Percentiles rank a stretch among this genome's conserved stretches.
These are phyloP conservation scores for Auxenochlorella pyrenoidosa DNA, from an alignment of 139 green algal species.

Conservation along the genomic window DNA sequence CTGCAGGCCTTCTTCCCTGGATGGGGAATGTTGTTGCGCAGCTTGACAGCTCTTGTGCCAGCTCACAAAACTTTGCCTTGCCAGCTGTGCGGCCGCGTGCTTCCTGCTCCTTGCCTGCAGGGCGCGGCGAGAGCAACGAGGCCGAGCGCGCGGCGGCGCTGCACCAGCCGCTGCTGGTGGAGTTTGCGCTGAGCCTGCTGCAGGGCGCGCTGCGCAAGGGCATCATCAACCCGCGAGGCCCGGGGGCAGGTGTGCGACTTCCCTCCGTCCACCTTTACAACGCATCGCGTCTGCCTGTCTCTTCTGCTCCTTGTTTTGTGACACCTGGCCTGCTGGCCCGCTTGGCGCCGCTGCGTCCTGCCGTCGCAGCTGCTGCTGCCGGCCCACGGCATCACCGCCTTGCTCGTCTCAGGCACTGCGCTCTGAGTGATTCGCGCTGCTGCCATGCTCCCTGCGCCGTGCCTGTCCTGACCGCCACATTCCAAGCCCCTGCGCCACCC, in stretches of 20 bases:
- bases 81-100: no score
- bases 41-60: no score
- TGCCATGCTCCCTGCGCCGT: no score
- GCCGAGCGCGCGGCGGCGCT: constrained; percentile 36
- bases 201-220: constrained; percentile 56
- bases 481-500: not conserved
- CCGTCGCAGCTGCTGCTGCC: no score
- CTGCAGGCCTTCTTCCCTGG: no score
- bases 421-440: no score
- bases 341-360: no score
- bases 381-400: no score
- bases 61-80: not conserved
- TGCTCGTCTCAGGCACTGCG: no score
- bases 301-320: not conserved
- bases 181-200: constrained; percentile 86
- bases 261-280: not conserved
- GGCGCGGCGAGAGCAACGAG: not conserved
- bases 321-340: no score
- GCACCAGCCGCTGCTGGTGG: constrained; percentile 83
- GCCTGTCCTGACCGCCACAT: no score
- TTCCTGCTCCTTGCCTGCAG: not conserved
- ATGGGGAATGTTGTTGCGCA: not conserved
- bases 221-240: constrained; percentile 44
- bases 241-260: constrained; percentile 21
- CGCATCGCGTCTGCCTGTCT: not conserved